phyloP scores from a whole-genome alignment of 208 protist species.

The Leptomonas seymouri region DNA sequence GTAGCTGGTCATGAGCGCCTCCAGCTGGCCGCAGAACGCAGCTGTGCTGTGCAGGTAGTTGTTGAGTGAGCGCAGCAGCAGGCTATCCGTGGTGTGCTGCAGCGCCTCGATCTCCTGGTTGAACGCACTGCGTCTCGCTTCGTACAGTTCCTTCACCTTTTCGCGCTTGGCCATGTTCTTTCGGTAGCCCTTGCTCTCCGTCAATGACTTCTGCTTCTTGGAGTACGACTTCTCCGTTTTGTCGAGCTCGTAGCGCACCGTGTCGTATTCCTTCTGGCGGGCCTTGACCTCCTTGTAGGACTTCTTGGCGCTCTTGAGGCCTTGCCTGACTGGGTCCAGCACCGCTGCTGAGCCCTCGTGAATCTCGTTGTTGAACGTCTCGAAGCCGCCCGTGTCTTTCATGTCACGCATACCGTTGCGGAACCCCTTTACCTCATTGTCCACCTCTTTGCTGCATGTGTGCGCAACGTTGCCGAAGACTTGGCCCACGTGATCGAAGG shows the following conservation, averaged over 20 bases:
- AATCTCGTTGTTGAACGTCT: slow-evolving; percentile 65
- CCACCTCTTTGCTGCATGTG: slow-evolving; percentile 25
- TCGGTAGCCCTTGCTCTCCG: slow-evolving; percentile 47
- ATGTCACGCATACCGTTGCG: slow-evolving; percentile 57
- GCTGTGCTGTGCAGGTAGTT: slow-evolving; percentile 55
- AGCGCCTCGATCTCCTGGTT: slow-evolving; percentile 32
- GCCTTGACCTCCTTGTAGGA: slow-evolving; percentile 34
- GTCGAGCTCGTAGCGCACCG: slow-evolving; percentile 44
- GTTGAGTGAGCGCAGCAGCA: slow-evolving; percentile 45
- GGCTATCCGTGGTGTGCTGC: slow-evolving; percentile 24
- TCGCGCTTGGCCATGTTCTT: slow-evolving; percentile 54
- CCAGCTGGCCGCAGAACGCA: slow-evolving; percentile 55
- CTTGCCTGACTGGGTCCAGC: slow-evolving; percentile 30
- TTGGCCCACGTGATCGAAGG: slow-evolving; percentile 55
- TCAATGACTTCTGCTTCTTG: slow-evolving; percentile 71
- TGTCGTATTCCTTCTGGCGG: slow-evolving; percentile 61
- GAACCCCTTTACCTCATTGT: slow-evolving; percentile 38
- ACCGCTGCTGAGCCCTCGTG: slow-evolving; percentile 33
- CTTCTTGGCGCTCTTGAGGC: slow-evolving; percentile 52
- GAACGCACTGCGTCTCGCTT: slow-evolving; percentile 39
- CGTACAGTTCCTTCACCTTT: slow-evolving; percentile 41
- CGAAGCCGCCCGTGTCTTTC: slow-evolving; percentile 57
- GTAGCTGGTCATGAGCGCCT: slow-evolving; percentile 51
- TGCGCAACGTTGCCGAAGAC: slow-evolving; percentile 56
- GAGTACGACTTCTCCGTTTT: slow-evolving; percentile 69